Conservation (phyloP, 805 yeast genomes). For the Candida verbasci region DNA sequence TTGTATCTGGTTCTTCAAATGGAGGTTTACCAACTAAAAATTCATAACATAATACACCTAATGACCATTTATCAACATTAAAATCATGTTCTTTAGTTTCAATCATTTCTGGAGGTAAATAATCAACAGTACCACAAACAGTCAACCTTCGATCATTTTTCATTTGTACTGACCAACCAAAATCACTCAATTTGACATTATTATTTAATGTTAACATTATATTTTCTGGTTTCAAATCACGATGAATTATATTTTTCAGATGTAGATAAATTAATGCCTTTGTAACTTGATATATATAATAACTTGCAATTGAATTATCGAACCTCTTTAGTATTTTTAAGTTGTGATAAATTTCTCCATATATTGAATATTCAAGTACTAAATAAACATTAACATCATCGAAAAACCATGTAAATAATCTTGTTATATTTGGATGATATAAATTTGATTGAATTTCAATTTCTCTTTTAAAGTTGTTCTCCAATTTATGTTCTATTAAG, state of each 20-base stretch:
- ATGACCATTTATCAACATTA: constrained; percentile 86
- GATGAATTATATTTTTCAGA: constrained; percentile 73
- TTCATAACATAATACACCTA: constrained; percentile 85
- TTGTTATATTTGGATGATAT: constrained; percentile 74
- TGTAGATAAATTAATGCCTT: constrained; percentile 77
- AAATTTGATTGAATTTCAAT: constrained; percentile 84
- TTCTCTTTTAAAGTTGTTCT: constrained; percentile 83
- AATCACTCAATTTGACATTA: constrained; percentile 80
- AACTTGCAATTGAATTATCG: constrained; percentile 67
- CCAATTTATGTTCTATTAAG: constrained; percentile 67
- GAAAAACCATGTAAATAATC: constrained; percentile 80
- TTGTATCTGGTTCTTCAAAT: constrained; percentile 76
- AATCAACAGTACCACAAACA: constrained; percentile 92
- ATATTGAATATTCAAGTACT: constrained; percentile 75
- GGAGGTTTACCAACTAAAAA: constrained; percentile 88
- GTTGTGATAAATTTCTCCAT: constrained; percentile 81
- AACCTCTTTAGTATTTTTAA: constrained; percentile 66
- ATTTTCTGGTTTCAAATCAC: constrained; percentile 94
- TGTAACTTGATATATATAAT: constrained; percentile 79
- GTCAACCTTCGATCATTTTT: constrained; percentile 53
- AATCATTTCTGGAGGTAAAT: constrained; percentile 93
- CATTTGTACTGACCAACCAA: constrained; percentile 82
- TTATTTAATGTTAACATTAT: constrained; percentile 74
- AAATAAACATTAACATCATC: constrained; percentile 78
- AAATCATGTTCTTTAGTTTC: constrained; percentile 75